Evolutionary conservation across 1,284 basidiomycete genomes (phyloP).

Genomic region (Sanghuangporus weigelae): DNA sequence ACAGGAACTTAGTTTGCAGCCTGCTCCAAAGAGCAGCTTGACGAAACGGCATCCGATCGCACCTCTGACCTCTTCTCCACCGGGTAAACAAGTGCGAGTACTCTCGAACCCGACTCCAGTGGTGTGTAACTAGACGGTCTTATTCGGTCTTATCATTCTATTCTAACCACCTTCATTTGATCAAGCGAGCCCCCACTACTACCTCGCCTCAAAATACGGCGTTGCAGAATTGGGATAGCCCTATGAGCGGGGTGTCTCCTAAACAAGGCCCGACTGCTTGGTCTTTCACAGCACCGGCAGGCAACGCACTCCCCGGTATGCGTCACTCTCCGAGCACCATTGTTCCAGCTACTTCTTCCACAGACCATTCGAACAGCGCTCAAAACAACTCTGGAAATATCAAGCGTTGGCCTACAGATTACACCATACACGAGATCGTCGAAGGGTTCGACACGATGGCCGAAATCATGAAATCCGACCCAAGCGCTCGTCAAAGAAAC

Average conservation of each 20-base stretch:
- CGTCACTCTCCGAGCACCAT: background rate
- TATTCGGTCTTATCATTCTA: background rate
- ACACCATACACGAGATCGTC: constrained; percentile 15
- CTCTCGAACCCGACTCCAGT: constrained; percentile 10
- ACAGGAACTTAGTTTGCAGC: constrained; percentile 48
- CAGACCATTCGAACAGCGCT: background rate
- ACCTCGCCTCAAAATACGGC: background rate
- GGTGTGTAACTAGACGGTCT: background rate
- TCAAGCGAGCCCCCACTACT: constrained; percentile 7
- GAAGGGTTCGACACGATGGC: constrained; percentile 12
- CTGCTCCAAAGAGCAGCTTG: background rate
- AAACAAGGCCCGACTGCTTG: background rate
- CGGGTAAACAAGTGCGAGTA: constrained; percentile 9
- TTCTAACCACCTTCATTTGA: background rate
- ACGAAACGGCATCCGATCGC: constrained; percentile 4
- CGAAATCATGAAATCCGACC: constrained; percentile 5
- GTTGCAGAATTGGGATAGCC: background rate
- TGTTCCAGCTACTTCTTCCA: background rate
- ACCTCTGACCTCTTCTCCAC: background rate
- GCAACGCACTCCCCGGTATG: background rate
- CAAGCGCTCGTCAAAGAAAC: constrained; percentile 9
- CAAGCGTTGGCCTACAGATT: constrained; percentile 17
- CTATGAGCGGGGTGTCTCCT: background rate
- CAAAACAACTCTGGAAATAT: background rate
- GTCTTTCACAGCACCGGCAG: background rate